These are phyloP conservation scores for Circinella umbellata DNA, from an alignment of 371 early-diverging fungal species.

Conservation along the genomic window DNA sequence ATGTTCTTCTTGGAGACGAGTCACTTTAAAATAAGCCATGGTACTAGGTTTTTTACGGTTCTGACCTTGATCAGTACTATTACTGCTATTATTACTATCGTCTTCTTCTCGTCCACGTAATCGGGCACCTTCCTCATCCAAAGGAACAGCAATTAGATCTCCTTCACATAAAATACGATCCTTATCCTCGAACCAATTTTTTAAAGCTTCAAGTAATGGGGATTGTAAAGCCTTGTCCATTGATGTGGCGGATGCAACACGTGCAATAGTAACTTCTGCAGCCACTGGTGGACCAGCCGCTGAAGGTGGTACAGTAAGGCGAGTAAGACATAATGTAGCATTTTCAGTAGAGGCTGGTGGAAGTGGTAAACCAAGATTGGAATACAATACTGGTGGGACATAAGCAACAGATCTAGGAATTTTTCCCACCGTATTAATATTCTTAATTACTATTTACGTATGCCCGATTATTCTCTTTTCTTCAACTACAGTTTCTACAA, in stretches of 20 bases:
- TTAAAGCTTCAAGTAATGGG: slow-evolving; percentile 64
- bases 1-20: slow-evolving; percentile 35
- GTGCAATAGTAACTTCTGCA: slow-evolving; percentile 70
- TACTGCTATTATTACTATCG: not conserved
- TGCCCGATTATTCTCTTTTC: not conserved
- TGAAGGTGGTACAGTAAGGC: slow-evolving; percentile 37
- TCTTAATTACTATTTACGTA: not conserved
- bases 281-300: slow-evolving; percentile 64
- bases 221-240: slow-evolving; percentile 73
- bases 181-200: slow-evolving; percentile 71
- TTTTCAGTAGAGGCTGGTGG: slow-evolving; percentile 36
- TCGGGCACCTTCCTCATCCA: slow-evolving; percentile 57
- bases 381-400: slow-evolving; percentile 63
- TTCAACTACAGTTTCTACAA: too few relatives aligned
- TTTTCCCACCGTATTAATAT: not conserved
- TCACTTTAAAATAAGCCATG: slow-evolving; percentile 63
- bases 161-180: slow-evolving; percentile 75
- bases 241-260: slow-evolving; percentile 76
- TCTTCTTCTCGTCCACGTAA: slow-evolving; percentile 21
- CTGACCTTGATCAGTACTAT: slow-evolving; percentile 1
- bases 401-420: slow-evolving; percentile 33
- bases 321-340: slow-evolving; percentile 32
- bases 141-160: slow-evolving; percentile 72
- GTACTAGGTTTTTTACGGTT: slow-evolving; percentile 29
- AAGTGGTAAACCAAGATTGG: slow-evolving; percentile 59